A percentile compares a stretch with the other conserved stretches of the same genome.
These are phyloP conservation scores for Coemansia umbellata DNA, from an alignment of 192 early-diverging fungal species.

Conservation along the genomic window DNA sequence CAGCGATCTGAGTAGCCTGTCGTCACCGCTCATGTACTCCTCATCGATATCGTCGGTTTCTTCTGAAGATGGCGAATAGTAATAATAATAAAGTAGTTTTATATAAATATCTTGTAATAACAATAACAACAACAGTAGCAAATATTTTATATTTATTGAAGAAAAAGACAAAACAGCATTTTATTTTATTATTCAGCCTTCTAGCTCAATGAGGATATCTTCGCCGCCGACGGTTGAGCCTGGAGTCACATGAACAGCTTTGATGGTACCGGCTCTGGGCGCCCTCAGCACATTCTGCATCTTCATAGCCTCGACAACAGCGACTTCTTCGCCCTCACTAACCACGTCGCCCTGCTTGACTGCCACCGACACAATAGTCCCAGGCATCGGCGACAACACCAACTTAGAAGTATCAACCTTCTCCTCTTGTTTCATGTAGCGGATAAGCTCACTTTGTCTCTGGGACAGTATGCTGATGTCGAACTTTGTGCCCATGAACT, in stretches of 20 bases:
- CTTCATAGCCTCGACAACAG: slow-evolving; percentile 95
- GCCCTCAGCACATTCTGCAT: slow-evolving; percentile 93
- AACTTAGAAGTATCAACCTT: slow-evolving; percentile 68
- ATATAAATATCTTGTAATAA: too few species aligned
- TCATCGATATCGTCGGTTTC: neutral
- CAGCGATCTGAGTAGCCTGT: neutral
- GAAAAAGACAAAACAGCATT: too few species aligned
- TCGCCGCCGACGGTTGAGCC: slow-evolving; percentile 78
- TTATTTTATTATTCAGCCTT: slow-evolving; percentile 19
- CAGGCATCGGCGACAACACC: slow-evolving; percentile 89
- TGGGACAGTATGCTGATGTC: slow-evolving; percentile 62
- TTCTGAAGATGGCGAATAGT: neutral
- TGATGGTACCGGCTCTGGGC: slow-evolving; percentile 71
- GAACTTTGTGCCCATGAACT: slow-evolving; percentile 81
- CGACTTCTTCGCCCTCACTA: slow-evolving; percentile 76
- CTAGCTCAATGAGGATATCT: slow-evolving; percentile 71
- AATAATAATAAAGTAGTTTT: too few species aligned
- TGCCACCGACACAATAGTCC: slow-evolving; percentile 74
- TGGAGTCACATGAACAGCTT: slow-evolving; percentile 66
- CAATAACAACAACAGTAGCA: too few species aligned
- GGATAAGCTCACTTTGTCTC: slow-evolving; percentile 60
- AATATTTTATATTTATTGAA: too few species aligned
- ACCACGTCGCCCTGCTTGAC: slow-evolving; percentile 80
- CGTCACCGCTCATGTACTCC: slow-evolving; percentile 1
- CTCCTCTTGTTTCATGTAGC: slow-evolving; percentile 74